phyloP scores from a whole-genome alignment of 768 basidiomycete species.

The Neoboletus subvelutipes region DNA sequence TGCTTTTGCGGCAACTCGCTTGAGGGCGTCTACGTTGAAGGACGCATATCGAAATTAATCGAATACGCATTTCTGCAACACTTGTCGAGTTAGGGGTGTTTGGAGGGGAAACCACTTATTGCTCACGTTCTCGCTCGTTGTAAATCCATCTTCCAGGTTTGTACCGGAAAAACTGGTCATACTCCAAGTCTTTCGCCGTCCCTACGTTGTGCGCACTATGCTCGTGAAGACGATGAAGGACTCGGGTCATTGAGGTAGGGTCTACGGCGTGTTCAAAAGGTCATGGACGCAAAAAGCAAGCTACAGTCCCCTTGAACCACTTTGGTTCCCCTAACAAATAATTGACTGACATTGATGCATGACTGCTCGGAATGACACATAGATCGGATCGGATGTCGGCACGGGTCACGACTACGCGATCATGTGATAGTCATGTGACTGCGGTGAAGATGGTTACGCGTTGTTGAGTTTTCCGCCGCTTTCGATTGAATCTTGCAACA shows the following conservation, averaged over 20 bases:
- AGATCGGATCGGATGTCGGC: too few species aligned
- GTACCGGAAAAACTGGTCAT: not conserved
- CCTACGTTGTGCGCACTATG: too few species aligned
- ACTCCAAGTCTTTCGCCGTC: not conserved
- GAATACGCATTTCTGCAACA: not conserved
- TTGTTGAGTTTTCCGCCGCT: conserved; percentile 3
- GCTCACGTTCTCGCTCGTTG: conserved; percentile 8
- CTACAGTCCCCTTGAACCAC: too few species aligned
- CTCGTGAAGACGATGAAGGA: not conserved
- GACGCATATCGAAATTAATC: too few species aligned
- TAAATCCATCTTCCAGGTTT: conserved; percentile 10
- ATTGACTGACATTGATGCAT: too few species aligned
- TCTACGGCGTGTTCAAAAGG: too few species aligned
- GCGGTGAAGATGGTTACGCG: not conserved
- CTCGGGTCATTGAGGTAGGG: not conserved
- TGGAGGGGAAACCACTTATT: too few species aligned
- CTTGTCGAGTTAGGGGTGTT: not conserved
- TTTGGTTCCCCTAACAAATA: too few species aligned
- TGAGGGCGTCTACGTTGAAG: conserved; percentile 23
- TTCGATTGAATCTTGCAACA: not conserved
- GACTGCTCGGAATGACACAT: too few species aligned
- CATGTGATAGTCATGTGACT: conserved; percentile 21
- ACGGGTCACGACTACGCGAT: too few species aligned
- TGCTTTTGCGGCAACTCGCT: conserved; percentile 12
- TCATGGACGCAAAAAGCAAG: too few species aligned